Evolutionary conservation across 805 yeast species (phyloP), one percentile per base, ranked within the genome.

Genomic region (Kazachstania taianensis): DNA sequence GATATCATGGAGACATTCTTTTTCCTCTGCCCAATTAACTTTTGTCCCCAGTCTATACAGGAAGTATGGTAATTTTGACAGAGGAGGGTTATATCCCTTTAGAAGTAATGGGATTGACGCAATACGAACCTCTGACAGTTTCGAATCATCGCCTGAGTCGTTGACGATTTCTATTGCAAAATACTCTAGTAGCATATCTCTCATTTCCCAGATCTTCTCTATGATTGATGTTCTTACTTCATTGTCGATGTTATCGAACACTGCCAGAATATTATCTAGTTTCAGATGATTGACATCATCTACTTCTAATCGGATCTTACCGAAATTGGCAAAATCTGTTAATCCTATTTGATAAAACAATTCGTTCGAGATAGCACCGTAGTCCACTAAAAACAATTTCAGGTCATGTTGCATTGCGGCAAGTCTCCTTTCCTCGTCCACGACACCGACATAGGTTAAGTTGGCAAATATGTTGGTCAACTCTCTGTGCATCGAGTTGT

Each of bases 381-480:
- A 92, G 56, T 89, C 96, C 14, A 89, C 75, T 17, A 92, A 58
- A 52, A 71, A 80, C 10, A 92, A 62, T 39, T 76, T 75, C 7
- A 86, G 80, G 46, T 80, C 95, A 51, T 77, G 72, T 53, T 92
- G 98, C 30, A 89, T 65, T n/a, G 94, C 81, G 10, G 81, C 78
- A 15, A 89, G 62, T 30, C 96, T 62, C 41, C 74, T 70, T 9
- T 59, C 51, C 8, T 70, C 70, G 52, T 89, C 97, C 2, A 83
- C 87, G 3, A 89, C 60, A 0, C 98, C 98, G 7, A 92, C 79
- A 50, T 70, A 83, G 0, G 79, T 73, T 33, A 80, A 72, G 37
- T 81, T 73, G 7, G 79, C 69, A 55, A 89, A 75, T 2, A 84
- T 57, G 29, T 73, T 69, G 0, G 94, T 78, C 17, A 89, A 57